Base-by-base conservation (phyloP, 2,329 filamentous ascomycete species). In the Aspergillus sp. region DNA sequence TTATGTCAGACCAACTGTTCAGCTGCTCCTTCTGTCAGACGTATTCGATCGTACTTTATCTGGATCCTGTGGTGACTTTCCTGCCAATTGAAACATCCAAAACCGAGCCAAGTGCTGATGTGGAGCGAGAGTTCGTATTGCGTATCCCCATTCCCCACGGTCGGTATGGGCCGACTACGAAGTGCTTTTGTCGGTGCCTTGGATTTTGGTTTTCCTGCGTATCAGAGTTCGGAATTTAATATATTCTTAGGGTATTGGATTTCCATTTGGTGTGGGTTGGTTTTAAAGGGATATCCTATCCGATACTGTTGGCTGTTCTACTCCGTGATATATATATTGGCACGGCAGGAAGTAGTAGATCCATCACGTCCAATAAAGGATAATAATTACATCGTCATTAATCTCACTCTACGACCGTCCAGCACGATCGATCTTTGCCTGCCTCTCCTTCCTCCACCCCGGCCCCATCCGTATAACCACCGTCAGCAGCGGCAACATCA, bases 401-500 rank as follows among this genome's bases (percentile, higher is more conserved):
- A 21, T 3, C 21, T 21, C 21, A 21, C 21, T 11, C 21, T 11
- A 31, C 12, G 9, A 14, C 15, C 15, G 8, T 19, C 27, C 8
- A n/a, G 15, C 35, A n/a, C 35, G 35, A 33, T 53, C 50, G 6
- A 44, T 31, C 35, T 47, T 47, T 7, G 27, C 15, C 19, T 48
- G 52, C 12, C 54, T 45, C 33, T 56, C 33, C 8, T 57, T 47
- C 33, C 56, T 46, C 56, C 56, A 58, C 14, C 40, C 31, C 6
- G 56, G 56, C 12, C 56, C 56, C 15, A 33, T 47, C 12, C 25
- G 19, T 7, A 58, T 58, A 15, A 58, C 23, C 1, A 55, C 8
- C 27, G 23, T 7, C n/a, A 58, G 25, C 12, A 58, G 14, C 23
- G 56, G 56, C 27, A 40, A 21, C 3, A 52, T 58, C 7, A 27